Evolutionary conservation across 2,329 filamentous ascomycete genomes (phyloP), one percentile per base, ranked within the genome.

Genomic region (Curvularia verruculosa): DNA sequence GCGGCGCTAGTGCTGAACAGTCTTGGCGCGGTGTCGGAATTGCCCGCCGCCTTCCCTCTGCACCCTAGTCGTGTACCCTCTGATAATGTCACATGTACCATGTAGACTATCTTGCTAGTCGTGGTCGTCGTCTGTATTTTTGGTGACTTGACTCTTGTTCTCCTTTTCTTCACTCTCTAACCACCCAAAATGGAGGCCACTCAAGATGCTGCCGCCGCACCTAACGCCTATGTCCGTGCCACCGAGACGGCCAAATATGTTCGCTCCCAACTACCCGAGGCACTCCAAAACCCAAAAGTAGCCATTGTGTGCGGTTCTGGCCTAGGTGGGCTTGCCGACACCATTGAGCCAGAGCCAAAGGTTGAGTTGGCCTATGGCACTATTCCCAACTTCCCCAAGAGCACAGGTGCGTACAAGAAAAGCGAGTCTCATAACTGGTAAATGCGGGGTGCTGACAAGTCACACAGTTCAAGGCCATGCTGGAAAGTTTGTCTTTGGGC

Each of bases 231-330:
- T 66, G 64, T 75, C 54, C 76, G 75, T 15, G 81, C 80, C 7
- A 75, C 69, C 41, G 83, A 85, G 64, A 83, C 85, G 1, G 79
- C 79, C 51, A 66, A 75, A 15, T 83, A 81, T 64, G 72, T 88
- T 21, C 80, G 77, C 48, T 69, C 76, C 21, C 75, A 76, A 45
- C 70, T 88, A n/a, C 84, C 85, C 15, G 69, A 73, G 39, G 58
- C 70, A 15, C 70, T 86, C n/a, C 78, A 82, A 52, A 73, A 76
- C 2, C 86, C 86, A 10, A 79, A 80, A 55, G 81, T 88, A 59
- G 87, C 85, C 37, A 85, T 89, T 54, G 82, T 89, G 23, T 89
- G 86, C 69, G 86, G 86, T 29, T 87, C 85, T 48, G 86, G 87
- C 3, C 75, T 89, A 8, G 85, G 85, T 39, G 85, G 85, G 1